Evolutionary conservation across 164 flowering plant species (phyloP).

Genomic region (Warburgia ugandensis): DNA sequence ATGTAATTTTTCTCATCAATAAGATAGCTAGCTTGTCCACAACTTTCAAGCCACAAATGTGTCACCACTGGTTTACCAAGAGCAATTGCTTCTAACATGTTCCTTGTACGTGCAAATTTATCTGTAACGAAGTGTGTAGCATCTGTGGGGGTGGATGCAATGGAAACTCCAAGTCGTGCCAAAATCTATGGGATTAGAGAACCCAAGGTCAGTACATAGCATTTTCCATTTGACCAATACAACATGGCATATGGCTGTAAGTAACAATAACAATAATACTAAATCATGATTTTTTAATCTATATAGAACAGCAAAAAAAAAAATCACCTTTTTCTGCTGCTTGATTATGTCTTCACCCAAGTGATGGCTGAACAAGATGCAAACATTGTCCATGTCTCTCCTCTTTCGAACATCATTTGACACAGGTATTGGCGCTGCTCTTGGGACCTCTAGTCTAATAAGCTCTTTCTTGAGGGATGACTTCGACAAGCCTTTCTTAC

Average conservation of each 20-base stretch:
- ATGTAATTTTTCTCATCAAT: conserved; percentile 78
- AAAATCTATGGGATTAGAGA: conserved; percentile 39
- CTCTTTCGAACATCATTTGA: conserved; percentile 47
- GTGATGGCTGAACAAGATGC: conserved; percentile 77
- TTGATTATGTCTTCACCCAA: conserved; percentile 64
- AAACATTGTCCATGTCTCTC: conserved; percentile 51
- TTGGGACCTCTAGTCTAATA: conserved; percentile 22
- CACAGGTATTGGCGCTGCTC: conserved; percentile 16
- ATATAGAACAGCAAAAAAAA: neutral
- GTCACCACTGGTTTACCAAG: conserved; percentile 83
- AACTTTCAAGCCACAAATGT: conserved; percentile 80
- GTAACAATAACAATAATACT: neutral
- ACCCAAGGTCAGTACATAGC: neutral
- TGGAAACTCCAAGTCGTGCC: conserved; percentile 47
- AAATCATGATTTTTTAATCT: neutral
- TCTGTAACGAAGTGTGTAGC: conserved; percentile 91
- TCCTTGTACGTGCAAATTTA: conserved; percentile 81
- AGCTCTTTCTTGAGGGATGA: conserved; percentile 41
- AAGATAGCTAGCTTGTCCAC: conserved; percentile 72
- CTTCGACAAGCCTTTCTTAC: conserved; percentile 34
- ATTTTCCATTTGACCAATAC: neutral
- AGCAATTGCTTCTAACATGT: conserved; percentile 96
- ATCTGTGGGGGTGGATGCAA: conserved; percentile 53
- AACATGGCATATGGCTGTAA: neutral
- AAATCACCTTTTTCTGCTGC: conserved; percentile 78